These are phyloP conservation scores for Helichrysum umbraculigerum DNA, from an alignment of 129 eudicot species.

Conservation along the genomic window DNA sequence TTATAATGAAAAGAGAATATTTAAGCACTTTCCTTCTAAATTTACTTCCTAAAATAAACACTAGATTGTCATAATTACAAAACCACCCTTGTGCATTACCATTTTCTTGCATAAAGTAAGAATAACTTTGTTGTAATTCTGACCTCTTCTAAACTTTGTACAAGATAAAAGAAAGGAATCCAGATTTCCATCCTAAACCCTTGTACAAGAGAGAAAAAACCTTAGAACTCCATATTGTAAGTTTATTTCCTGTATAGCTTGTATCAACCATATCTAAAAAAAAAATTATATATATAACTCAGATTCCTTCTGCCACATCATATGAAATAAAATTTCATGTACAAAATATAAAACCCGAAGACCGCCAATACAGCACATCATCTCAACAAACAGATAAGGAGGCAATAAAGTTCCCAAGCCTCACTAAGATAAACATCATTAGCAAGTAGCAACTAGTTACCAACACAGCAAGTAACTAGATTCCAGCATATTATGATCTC, in stretches of 20 bases:
- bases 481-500: neutral
- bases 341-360: no score
- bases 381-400: no score
- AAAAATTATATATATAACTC: neutral
- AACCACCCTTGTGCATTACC: slow-evolving; percentile 17
- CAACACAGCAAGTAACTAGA: neutral
- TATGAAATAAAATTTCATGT: slow-evolving; percentile 1
- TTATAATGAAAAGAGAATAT: neutral
- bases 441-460: neutral
- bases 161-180: slow-evolving; percentile 28
- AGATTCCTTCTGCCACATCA: slow-evolving; percentile 14
- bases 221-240: neutral
- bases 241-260: neutral
- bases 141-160: neutral
- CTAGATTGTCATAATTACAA: slow-evolving; percentile 19
- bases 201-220: slow-evolving; percentile 17
- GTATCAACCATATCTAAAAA: neutral
- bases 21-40: slow-evolving; percentile 15
- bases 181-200: slow-evolving; percentile 14
- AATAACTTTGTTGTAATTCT: slow-evolving; percentile 1
- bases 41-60: slow-evolving; percentile 24
- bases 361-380: no score
- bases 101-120: slow-evolving; percentile 21
- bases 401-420: neutral
- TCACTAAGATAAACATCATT: neutral